Base-by-base conservation (phyloP, 495 filamentous ascomycete species). In the Thermothielavioides terrestris region DNA sequence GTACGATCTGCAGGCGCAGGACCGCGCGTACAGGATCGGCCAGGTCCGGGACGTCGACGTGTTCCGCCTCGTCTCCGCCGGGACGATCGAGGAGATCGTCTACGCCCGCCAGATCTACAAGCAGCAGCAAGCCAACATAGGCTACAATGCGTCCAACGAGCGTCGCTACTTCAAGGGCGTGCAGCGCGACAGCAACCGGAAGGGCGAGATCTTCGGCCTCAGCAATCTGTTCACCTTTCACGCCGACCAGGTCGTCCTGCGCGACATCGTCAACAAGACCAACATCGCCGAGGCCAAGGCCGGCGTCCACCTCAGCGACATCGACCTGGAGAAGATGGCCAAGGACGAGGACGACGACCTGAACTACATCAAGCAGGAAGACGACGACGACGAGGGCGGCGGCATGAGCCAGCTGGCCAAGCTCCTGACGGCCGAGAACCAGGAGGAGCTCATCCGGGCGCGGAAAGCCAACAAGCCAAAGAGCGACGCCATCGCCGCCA, bases 91-190 rank as follows among this genome's bases (percentile, higher is more conserved):
- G 60, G 92, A 98, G 66, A 95, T 95, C 52, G 87, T 95, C 28
- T 98, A 98, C 58, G 92, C 92, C 0, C 78, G 92, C 9, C 92
- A 98, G 60, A 95, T 98, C 48, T 98, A 97, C 72, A 98, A 98
- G 62, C 92, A 98, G 61, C 92, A 98, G 59, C 92, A 97, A 62
- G 92, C 92, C 2, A 96, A 95, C 58, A 98, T 98, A 42, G 92
- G 88, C 1, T 98, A 98, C 65, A 95, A 84, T 27, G 92, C 92
- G 7, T 89, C 84, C 35, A 84, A 80, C 25, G 92, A 98, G 64
- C 84, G 92, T 1, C 79, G 92, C 8, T 98, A 98, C 67, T 98
- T 98, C 72, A 89, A 86, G 58, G 92, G 92, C 32, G 88, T 98
- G 0, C 88, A 94, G 65, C 85, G 91, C 36, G 80, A 87, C 54